Percentiles rank a stretch among this genome's conserved stretches.
phyloP scores from a whole-genome alignment of 768 basidiomycete genomes.

The Amanita rubescens region DNA sequence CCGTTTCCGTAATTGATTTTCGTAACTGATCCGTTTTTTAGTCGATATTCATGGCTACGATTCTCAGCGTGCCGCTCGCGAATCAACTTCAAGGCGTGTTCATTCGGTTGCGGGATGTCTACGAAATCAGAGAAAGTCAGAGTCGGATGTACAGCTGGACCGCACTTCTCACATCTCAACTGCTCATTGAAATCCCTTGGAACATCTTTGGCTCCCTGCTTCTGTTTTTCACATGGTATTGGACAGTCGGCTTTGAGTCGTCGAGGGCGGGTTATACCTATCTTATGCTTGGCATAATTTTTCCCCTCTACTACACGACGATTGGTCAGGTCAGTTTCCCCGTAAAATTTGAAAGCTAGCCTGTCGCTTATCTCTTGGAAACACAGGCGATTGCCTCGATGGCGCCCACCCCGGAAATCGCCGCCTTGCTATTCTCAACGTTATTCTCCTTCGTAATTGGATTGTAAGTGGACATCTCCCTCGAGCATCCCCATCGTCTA shows the following conservation, averaged over 20 bases:
- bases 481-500: neutral
- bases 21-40: conserved; percentile 13
- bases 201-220: conserved; percentile 50
- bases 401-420: conserved; percentile 47
- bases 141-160: conserved; percentile 63
- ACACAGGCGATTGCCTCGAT: conserved; percentile 49
- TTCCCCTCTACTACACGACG: conserved; percentile 53
- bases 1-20: conserved; percentile 10
- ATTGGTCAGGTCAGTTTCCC: conserved; percentile 41
- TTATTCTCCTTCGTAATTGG: conserved; percentile 51
- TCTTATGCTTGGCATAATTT: conserved; percentile 45
- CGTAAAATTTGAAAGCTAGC: too few relatives aligned
- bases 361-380: neutral
- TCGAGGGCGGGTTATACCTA: conserved; percentile 54
- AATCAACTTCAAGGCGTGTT: conserved; percentile 61
- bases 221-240: conserved; percentile 64
- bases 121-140: conserved; percentile 62
- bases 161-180: conserved; percentile 45
- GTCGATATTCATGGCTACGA: conserved; percentile 51
- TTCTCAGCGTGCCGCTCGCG: conserved; percentile 45
- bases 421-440: conserved; percentile 43
- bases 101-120: conserved; percentile 48
- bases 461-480: conserved; percentile 30
- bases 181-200: conserved; percentile 55
- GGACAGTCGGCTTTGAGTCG: conserved; percentile 54